Evolutionary conservation across 306 rosid genomes (phyloP), one percentile per base, ranked within the genome.

Genomic region (Cucurbita ficifolia): DNA sequence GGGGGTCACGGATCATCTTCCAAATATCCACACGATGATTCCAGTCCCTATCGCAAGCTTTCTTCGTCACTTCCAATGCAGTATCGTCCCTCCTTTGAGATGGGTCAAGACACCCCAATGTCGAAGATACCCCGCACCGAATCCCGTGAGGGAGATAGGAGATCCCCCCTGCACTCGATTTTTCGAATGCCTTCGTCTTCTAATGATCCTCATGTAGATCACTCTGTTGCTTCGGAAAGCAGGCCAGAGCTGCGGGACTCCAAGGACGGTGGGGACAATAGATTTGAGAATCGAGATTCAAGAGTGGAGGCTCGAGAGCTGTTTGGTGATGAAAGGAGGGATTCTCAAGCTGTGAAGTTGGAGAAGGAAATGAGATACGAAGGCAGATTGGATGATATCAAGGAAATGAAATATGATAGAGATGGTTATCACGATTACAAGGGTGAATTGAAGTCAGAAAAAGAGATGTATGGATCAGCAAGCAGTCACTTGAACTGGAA

Each of bases 311-410:
- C 74, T 43, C 87, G 86, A 80, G 97, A 91, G 62, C 67, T 82
- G 77, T 83, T 81, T 69, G 78, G 76, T 72, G 97, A 91, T 52
- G 76, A 67, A 46, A 83, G 84, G 83, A 86, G 89, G 86, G 97
- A 92, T 76, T 69, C 93, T 81, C 91, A 81, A 39, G 78, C 71
- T 83, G 62, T 83, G 8, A 91, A 89, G 84, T 78, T 75, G 77
- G 97, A 92, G 38, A 92, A 92, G 85, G 96, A 92, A 80, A 73
- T 72, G 14, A 82, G 90, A 38, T 59, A 77, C 76, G 97, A 88
- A 21, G 74, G 80, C 55, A 81, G 87, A 85, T 85, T 80, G 74
- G 94, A 89, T 61, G 89, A 88, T 51, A 81, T 36, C 82, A 89
- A 92, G 86, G 96, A 88, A 62, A 46, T 43, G 21, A 88, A 85